Evolutionary conservation across 805 yeast genomes (phyloP), one percentile per base, ranked within the genome.

Genomic region (Limtongozyma cylindracea): DNA sequence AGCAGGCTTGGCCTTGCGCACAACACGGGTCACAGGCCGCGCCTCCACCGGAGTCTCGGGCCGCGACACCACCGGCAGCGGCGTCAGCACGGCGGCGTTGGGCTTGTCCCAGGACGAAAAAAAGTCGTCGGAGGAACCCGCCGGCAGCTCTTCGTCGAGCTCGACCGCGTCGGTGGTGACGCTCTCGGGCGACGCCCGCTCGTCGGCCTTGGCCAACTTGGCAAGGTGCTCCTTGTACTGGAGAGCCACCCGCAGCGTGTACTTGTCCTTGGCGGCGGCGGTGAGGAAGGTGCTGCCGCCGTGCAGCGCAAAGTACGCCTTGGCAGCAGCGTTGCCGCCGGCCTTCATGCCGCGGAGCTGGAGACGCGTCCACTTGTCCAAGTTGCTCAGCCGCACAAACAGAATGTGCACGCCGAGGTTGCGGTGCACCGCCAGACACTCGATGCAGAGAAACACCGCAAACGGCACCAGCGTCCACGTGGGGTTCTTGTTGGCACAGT

Each of bases 381-480:
- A 56, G 31, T 70, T 74, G 14, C 88, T 64, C 14, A 94, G 77
- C 42, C 80, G 77, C 27, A 88, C 96, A 52, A 88, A 88, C 18
- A 95, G 65, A 36, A 88, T 70, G 43, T 88, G 98, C 18, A 82
- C 95, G 27, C 98, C 98, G 48, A 88, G 47, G 43, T 80, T 80
- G 45, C 98, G 65, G 52, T 88, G 98, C 23, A 73, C 78, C 3
- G 96, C 82, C 24, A 93, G 74, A 45, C 98, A 88, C 43, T 88
- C 92, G 28, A 82, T 57, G 52, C 98, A 88, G 27, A 88, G 50
- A 41, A 82, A 61, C 23, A 82, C 74, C 25, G 95, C 98, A 45
- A 77, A 84, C 9, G 96, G 93, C 24, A 84, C 80, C 9, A 96
- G 84, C 3, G 98, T 77, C 98, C 98, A 88, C 1, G 96, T 78